Percentiles rank a stretch among this genome's conserved stretches.
Conservation (phyloP, 495 filamentous ascomycete genomes). For the Lophiotrema nucula region DNA sequence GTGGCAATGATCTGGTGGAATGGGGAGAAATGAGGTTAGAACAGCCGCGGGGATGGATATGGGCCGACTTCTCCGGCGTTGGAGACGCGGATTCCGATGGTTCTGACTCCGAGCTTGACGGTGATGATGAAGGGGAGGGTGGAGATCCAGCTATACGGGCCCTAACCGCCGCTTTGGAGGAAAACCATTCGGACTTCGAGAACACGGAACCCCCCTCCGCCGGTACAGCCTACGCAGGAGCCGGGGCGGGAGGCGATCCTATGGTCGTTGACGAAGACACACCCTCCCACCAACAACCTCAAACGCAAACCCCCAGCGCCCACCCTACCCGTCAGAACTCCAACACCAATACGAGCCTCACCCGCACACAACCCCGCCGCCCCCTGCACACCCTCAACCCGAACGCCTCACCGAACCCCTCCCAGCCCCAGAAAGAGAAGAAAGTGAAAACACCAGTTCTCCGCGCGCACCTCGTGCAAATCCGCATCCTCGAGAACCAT, state of each 20-base stretch:
- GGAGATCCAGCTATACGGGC: neutral
- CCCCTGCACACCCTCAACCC: neutral
- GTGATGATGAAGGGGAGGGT: slow-evolving; percentile 27
- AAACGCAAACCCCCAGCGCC: neutral
- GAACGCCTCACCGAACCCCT: neutral
- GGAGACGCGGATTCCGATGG: slow-evolving; percentile 38
- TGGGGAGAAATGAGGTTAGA: slow-evolving; percentile 78
- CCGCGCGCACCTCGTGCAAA: slow-evolving; percentile 80
- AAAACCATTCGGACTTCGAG: slow-evolving; percentile 36
- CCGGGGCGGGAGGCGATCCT: neutral
- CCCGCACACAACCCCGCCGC: neutral
- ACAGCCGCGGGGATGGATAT: slow-evolving; percentile 83
- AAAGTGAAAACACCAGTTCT: slow-evolving; percentile 51
- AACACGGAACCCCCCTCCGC: slow-evolving; percentile 18
- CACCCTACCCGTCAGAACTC: neutral
- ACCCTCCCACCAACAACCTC: neutral
- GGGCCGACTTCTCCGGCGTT: slow-evolving; percentile 73
- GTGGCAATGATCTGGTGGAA: slow-evolving; percentile 79
- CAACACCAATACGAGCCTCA: neutral
- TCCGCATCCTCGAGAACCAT: slow-evolving; percentile 89
- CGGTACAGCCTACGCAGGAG: neutral
- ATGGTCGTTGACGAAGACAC: neutral
- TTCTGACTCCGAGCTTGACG: slow-evolving; percentile 29
- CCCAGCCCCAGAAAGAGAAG: neutral
- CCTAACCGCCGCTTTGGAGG: slow-evolving; percentile 4